Conservation (phyloP, 139 green algal species). For the Pleodorina starrii region DNA sequence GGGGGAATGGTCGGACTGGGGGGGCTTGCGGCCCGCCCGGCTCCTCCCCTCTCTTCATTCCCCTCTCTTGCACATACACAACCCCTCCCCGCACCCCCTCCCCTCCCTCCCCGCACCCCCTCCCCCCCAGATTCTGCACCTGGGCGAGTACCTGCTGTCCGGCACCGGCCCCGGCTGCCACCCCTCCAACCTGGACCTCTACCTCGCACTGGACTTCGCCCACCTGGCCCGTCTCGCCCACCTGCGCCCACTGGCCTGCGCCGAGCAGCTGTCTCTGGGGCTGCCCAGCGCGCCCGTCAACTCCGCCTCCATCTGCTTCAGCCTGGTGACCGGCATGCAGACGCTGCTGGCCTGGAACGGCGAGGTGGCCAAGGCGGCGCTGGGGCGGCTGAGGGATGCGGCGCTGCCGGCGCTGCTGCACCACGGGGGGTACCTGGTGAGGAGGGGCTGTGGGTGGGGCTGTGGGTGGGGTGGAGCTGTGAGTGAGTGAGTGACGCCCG, state of each 20-base stretch:
- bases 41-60: too few relatives aligned
- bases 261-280: constrained; percentile 33
- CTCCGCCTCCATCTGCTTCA: constrained; percentile 40
- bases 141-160: constrained; percentile 29
- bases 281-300: constrained; percentile 38
- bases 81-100: neutral
- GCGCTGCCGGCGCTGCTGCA: constrained; percentile 14
- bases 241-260: constrained; percentile 9
- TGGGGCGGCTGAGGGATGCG: constrained; percentile 17
- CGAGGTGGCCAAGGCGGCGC: constrained; percentile 25
- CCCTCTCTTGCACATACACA: neutral
- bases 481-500: too few relatives aligned
- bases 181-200: constrained; percentile 31
- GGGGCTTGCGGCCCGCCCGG: too few relatives aligned
- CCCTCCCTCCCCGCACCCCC: neutral
- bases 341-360: constrained; percentile 43
- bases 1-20: too few relatives aligned
- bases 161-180: too few relatives aligned
- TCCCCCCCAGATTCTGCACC: constrained; percentile 23
- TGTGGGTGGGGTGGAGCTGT: too few relatives aligned
- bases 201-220: constrained; percentile 46
- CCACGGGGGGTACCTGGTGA: constrained; percentile 43
- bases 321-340: constrained; percentile 42
- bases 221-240: constrained; percentile 35
- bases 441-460: neutral